A percentile compares a stretch with the other conserved stretches of the same genome.
Conservation (phyloP, 2,329 filamentous ascomycete genomes). For the Akanthomyces muscarius region DNA sequence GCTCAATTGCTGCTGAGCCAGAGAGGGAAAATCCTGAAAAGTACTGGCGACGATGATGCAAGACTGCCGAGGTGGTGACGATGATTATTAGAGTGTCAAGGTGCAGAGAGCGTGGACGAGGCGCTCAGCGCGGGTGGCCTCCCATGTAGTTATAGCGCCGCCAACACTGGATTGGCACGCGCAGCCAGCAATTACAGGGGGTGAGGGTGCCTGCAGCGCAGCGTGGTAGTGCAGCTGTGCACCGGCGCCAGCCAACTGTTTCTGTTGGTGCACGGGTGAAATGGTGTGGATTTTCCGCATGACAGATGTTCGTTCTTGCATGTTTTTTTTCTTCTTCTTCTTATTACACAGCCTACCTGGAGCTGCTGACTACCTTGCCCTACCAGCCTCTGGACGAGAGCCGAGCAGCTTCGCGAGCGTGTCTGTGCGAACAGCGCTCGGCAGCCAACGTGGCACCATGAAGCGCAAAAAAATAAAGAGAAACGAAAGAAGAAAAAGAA, state of each 20-base stretch:
- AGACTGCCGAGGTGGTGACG: background rate
- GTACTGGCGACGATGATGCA: background rate
- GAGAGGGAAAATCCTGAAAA: background rate
- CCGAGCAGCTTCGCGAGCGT: background rate
- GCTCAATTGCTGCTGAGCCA: background rate
- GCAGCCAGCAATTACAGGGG: background rate
- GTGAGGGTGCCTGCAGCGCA: background rate
- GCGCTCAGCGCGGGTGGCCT: background rate
- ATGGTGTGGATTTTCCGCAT: slow-evolving; percentile 1
- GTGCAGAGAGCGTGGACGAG: background rate
- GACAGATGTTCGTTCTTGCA: background rate
- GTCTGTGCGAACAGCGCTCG: background rate
- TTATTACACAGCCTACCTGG: background rate
- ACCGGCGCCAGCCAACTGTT: background rate
- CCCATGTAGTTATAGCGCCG: background rate
- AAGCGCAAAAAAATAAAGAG: too few species aligned
- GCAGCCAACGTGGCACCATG: background rate
- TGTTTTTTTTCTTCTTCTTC: background rate
- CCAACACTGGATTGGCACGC: background rate
- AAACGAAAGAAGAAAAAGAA: too few species aligned
- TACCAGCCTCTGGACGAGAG: background rate
- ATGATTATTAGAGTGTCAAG: background rate
- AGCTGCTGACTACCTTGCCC: too few species aligned
- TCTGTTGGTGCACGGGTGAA: background rate
- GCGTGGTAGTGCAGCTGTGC: background rate